A percentile compares a stretch with the other conserved stretches of the same genome.
phyloP scores from a whole-genome alignment of 352 stramenopile genomes.

The Phytophthora sojae region DNA sequence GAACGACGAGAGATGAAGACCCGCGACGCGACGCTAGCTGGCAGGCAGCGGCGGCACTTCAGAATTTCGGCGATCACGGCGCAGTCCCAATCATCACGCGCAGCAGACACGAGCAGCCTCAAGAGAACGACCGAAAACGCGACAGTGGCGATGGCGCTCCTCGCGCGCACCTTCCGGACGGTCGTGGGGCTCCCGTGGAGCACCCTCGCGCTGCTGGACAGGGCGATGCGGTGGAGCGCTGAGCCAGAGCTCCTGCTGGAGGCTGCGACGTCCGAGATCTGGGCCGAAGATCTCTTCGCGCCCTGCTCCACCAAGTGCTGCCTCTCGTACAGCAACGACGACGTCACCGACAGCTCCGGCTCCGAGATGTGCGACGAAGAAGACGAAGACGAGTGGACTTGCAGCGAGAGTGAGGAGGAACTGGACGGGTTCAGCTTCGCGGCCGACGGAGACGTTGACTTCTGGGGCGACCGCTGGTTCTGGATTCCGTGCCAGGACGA shows the following conservation, averaged over 20 bases:
- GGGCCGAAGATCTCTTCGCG: slow-evolving; percentile 31
- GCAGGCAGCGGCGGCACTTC: slow-evolving; percentile 15
- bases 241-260: neutral
- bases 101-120: slow-evolving; percentile 5
- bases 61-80: slow-evolving; percentile 22
- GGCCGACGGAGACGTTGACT: slow-evolving; percentile 15
- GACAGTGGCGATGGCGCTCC: slow-evolving; percentile 32
- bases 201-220: slow-evolving; percentile 24
- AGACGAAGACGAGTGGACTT: slow-evolving; percentile 25
- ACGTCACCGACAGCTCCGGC: slow-evolving; percentile 30
- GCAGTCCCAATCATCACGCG: neutral
- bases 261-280: slow-evolving; percentile 22
- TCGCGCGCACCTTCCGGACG: slow-evolving; percentile 24
- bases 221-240: slow-evolving; percentile 23
- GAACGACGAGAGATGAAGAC: neutral
- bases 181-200: slow-evolving; percentile 26
- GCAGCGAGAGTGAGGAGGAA: slow-evolving; percentile 29
- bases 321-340: slow-evolving; percentile 5
- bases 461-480: slow-evolving; percentile 34
- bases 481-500: slow-evolving; percentile 9
- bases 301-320: slow-evolving; percentile 26
- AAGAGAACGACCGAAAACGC: slow-evolving; percentile 32
- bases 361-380: slow-evolving; percentile 34
- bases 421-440: slow-evolving; percentile 26
- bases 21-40: neutral